A percentile compares a stretch with the other conserved stretches of the same genome.
phyloP scores from a whole-genome alignment of 331 rosid genomes.

The Malus hybrid region DNA sequence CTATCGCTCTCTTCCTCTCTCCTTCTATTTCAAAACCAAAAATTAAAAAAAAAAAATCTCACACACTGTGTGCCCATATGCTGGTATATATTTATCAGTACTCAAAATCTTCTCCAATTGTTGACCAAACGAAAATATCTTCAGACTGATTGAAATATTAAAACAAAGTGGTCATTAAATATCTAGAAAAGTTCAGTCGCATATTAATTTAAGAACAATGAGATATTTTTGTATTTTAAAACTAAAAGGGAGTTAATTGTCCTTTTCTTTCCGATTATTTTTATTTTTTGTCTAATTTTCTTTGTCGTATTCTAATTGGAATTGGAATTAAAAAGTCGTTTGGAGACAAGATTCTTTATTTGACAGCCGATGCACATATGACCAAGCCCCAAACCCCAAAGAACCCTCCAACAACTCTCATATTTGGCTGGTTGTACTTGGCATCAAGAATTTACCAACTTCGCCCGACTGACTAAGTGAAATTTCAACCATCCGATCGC shows the following conservation, averaged over 20 bases:
- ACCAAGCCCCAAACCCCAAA: conserved; percentile 7
- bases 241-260: background rate
- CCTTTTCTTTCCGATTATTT: too few species aligned
- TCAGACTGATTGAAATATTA: too few species aligned
- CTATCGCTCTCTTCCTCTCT: too few species aligned
- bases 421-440: conserved; percentile 17
- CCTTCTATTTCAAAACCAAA: too few species aligned
- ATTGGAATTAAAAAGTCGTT: background rate
- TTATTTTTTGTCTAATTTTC: background rate
- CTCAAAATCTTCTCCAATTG: too few species aligned
- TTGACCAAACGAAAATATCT: too few species aligned
- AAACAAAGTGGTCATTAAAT: too few species aligned
- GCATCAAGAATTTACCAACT: conserved; percentile 13
- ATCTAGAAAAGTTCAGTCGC: too few species aligned
- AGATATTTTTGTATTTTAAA: background rate
- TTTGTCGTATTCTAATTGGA: background rate
- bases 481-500: background rate
- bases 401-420: conserved; percentile 16
- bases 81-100: too few species aligned
- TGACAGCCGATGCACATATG: conserved; percentile 6
- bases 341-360: background rate
- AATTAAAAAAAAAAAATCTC: too few species aligned
- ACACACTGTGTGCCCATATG: too few species aligned
- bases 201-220: background rate
- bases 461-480: conserved; percentile 11